Evolutionary conservation across 1,139 yeast genomes (phyloP).

Genomic region (Yamadazyma blattariae): DNA sequence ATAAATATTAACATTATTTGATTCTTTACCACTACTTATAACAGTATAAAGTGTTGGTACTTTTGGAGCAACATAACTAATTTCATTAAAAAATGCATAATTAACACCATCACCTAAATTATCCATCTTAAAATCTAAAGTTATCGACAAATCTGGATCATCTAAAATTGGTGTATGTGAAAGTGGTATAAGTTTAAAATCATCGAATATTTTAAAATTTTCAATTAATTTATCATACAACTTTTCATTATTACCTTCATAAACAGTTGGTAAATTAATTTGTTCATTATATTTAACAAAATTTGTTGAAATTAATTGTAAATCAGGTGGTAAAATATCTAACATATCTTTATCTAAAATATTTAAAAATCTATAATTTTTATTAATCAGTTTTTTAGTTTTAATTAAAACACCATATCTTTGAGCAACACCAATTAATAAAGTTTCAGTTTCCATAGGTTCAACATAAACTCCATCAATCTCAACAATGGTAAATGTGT

Average conservation of each 20-base stretch:
- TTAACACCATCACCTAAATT: conserved; percentile 79
- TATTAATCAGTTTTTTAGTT: conserved; percentile 59
- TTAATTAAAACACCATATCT: conserved; percentile 70
- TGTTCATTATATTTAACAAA: conserved; percentile 57
- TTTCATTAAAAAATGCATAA: conserved; percentile 87
- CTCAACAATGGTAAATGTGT: conserved; percentile 76
- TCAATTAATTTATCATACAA: conserved; percentile 29
- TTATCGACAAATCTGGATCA: conserved; percentile 65
- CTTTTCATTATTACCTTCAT: conserved; percentile 8
- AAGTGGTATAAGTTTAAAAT: conserved; percentile 60
- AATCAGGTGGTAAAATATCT: conserved; percentile 64
- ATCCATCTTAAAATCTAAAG: conserved; percentile 71
- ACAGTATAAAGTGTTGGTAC: conserved; percentile 81
- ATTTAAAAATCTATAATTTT: conserved; percentile 77
- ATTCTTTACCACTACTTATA: conserved; percentile 56
- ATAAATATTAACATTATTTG: conserved; percentile 47
- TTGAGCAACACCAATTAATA: conserved; percentile 76
- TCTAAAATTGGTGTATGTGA: conserved; percentile 49
- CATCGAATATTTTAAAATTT: conserved; percentile 55
- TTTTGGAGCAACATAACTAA: conserved; percentile 73
- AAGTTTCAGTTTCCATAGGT: conserved; percentile 53
- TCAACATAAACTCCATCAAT: conserved; percentile 80
- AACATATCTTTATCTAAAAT: conserved; percentile 76
- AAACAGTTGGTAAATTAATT: conserved; percentile 39
- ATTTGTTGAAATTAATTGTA: conserved; percentile 68